Evolutionary conservation across 495 filamentous ascomycete species (phyloP).

Genomic region (Jackrogersella minutella): DNA sequence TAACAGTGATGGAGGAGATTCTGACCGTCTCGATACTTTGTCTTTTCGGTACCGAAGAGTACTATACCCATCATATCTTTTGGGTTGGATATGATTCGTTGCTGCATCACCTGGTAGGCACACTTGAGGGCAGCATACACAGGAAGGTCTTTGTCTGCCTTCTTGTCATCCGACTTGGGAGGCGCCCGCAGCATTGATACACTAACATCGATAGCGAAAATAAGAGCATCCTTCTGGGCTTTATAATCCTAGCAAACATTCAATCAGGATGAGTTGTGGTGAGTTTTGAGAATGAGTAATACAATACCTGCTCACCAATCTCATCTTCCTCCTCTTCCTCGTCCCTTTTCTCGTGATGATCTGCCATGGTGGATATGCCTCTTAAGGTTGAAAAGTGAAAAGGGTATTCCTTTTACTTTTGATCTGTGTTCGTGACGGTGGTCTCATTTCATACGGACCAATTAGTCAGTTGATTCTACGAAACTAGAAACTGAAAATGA

Average conservation of each 20-base stretch:
- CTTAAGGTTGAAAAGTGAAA: too few relatives aligned
- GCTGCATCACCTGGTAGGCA: constrained; percentile 94
- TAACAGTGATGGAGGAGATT: constrained; percentile 87
- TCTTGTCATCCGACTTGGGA: constrained; percentile 70
- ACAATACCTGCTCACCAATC: constrained; percentile 59
- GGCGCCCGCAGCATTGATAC: constrained; percentile 83
- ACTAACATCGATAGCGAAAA: constrained; percentile 96
- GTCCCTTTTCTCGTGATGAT: constrained; percentile 58
- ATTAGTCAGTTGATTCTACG: too few relatives aligned
- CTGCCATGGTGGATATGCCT: constrained; percentile 47
- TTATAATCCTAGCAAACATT: constrained; percentile 77
- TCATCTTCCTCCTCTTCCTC: constrained; percentile 80
- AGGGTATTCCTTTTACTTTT: neutral
- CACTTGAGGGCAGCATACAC: constrained; percentile 88
- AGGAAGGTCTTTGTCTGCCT: constrained; percentile 74
- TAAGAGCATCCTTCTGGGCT: constrained; percentile 91
- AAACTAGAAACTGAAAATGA: neutral
- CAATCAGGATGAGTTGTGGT: constrained; percentile 3
- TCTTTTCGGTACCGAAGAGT: constrained; percentile 89
- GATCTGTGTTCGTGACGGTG: neutral
- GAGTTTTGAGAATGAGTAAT: neutral
- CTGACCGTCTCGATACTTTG: constrained; percentile 79
- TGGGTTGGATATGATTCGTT: constrained; percentile 95
- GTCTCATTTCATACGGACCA: neutral
- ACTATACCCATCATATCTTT: constrained; percentile 97